phyloP scores from a whole-genome alignment of 2,329 filamentous ascomycete species.

The Alternaria sp. region DNA sequence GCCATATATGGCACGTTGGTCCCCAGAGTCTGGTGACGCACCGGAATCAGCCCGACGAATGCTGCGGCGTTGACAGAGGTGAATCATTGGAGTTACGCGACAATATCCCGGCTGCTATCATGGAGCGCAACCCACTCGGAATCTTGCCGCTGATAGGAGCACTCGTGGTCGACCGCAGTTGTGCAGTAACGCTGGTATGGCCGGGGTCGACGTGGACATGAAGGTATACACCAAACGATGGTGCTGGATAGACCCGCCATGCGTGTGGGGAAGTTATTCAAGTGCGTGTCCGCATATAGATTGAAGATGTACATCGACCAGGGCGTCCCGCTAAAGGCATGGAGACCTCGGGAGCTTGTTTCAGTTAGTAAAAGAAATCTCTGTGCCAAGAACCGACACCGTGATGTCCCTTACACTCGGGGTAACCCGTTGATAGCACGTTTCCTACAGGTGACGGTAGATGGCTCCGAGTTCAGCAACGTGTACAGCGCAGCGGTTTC shows the following conservation, averaged over 20 bases:
- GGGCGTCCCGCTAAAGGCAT: slow-evolving; percentile 16
- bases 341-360: slow-evolving; percentile 20
- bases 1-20: slow-evolving; percentile 32
- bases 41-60: slow-evolving; percentile 27
- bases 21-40: slow-evolving; percentile 35
- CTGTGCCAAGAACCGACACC: slow-evolving; percentile 25
- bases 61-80: slow-evolving; percentile 20
- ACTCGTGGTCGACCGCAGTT: not conserved
- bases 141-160: not conserved
- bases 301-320: not conserved
- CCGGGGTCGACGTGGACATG: not conserved
- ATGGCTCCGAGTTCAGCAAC: slow-evolving; percentile 8
- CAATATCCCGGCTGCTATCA: slow-evolving; percentile 21
- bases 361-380: slow-evolving; percentile 29
- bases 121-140: not conserved
- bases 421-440: slow-evolving; percentile 9
- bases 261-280: slow-evolving; percentile 6
- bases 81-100: slow-evolving; percentile 31
- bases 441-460: slow-evolving; percentile 8
- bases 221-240: not conserved
- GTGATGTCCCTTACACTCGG: slow-evolving; percentile 14
- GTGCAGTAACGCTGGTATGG: not conserved
- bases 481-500: slow-evolving; percentile 7
- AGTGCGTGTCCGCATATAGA: slow-evolving; percentile 5
- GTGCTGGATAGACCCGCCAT: not conserved